Base-by-base conservation (phyloP, 2,329 filamentous ascomycete species). In the Elsinoe batatas region DNA sequence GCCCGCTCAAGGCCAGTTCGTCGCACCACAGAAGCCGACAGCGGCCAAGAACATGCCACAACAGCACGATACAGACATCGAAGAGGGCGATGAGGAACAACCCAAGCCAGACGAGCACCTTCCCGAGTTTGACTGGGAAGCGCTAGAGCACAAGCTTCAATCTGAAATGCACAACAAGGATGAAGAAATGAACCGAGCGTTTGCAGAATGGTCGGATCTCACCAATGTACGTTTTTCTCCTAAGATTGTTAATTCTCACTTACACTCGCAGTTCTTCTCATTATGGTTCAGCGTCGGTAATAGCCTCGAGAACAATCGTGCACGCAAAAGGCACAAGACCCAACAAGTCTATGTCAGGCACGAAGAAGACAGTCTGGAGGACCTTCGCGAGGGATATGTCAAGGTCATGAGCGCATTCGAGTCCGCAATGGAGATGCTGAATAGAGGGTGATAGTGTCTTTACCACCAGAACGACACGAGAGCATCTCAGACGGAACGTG, bases 301-400 rank as follows among this genome's bases (percentile, higher is more conserved):
- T 32, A 72, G 76, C 10, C 83, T 88, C 59, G 91, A 95, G 68
- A 83, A 87, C 56, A 83, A 85, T 58, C 80, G 91, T 56, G 86
- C 87, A 20, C 77, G 82, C 60, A 91, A 91, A 69, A 82, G 87
- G 56, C 76, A 95, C 44, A 86, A 85, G 65, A 96, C 91, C 1
- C 83, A 90, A 59, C 82, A 85, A 67, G 77, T 82, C 58, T 87
- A 85, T 67, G 88, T 95, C 30, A 81, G 85, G 59, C 75, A 88
- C 42, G 81, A 85, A 0, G 91, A 95, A 67, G 74, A 81, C 37
- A 79, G 76, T 22, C 75, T 95, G 56, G 81, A 83, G 54, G 78
- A 84, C 61, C 93, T 86, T 67, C 85, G 90, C 65, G 77, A 84
- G 58, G 90, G 95, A 64, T 88, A 77, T 54, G 65, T 71, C 55